Percentiles rank a stretch among this genome's conserved stretches.
These are phyloP conservation scores for Globisporangium iwayamae DNA, from an alignment of 352 stramenopile genomes.

Conservation along the genomic window DNA sequence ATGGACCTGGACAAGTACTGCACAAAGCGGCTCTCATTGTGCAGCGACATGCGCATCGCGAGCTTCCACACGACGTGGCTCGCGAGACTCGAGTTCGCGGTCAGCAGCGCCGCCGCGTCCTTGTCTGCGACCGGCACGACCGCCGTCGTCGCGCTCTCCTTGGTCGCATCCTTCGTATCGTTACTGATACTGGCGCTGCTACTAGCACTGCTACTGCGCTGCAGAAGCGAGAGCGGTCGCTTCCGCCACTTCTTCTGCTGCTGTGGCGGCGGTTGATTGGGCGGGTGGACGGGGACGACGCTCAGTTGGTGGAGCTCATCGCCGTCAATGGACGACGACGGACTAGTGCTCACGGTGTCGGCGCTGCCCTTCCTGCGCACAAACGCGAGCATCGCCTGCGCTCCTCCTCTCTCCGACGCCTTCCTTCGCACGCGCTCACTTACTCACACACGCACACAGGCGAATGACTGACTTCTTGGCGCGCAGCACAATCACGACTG, in stretches of 20 bases:
- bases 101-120: constrained; percentile 10
- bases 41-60: constrained; percentile 59
- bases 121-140: neutral
- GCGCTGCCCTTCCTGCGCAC: constrained; percentile 19
- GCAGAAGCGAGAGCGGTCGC: constrained; percentile 13
- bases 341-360: constrained; percentile 20
- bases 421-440: constrained; percentile 1
- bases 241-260: constrained; percentile 12
- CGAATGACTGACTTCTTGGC: constrained; percentile 5
- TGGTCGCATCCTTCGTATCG: neutral
- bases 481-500: constrained; percentile 11
- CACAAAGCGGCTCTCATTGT: constrained; percentile 58
- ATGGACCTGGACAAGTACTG: constrained; percentile 73
- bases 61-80: constrained; percentile 65
- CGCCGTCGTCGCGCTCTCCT: constrained; percentile 2
- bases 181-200: neutral
- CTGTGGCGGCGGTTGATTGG: neutral
- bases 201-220: constrained; percentile 5
- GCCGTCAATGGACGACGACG: constrained; percentile 15
- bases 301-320: constrained; percentile 14
- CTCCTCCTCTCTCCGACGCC: neutral
- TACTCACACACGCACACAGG: neutral
- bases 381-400: constrained; percentile 15
- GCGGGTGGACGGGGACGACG: neutral
- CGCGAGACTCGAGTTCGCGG: constrained; percentile 22